A percentile compares a stretch with the other conserved stretches of the same genome.
Conservation (phyloP, 345 rosid genomes). For the Aurinia saxatilis region DNA sequence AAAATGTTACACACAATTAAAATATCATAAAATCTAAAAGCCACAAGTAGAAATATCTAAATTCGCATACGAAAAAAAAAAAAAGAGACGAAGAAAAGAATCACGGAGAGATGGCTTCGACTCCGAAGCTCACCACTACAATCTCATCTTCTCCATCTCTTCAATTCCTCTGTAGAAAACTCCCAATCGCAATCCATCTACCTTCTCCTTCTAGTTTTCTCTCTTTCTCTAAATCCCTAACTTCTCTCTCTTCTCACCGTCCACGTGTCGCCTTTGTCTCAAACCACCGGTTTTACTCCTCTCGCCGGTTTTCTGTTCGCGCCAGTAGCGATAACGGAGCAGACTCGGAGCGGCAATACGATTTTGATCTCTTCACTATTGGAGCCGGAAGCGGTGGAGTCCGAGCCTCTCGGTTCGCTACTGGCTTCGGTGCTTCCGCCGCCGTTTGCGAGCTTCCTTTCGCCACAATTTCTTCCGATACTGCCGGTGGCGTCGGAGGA, state of each 20-base stretch:
- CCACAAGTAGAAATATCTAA: background rate
- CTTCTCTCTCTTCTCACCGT: slow-evolving; percentile 16
- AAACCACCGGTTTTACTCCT: slow-evolving; percentile 17
- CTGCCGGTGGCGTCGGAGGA: slow-evolving; percentile 93
- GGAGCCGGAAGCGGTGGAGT: slow-evolving; percentile 98
- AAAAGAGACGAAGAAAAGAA: background rate
- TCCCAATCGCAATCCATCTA: slow-evolving; percentile 27
- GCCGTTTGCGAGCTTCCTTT: slow-evolving; percentile 97
- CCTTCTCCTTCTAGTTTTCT: slow-evolving; percentile 22
- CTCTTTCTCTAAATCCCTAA: slow-evolving; percentile 33
- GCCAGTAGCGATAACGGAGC: slow-evolving; percentile 59
- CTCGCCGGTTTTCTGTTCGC: slow-evolving; percentile 37
- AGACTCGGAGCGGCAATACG: slow-evolving; percentile 49
- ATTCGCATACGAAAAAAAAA: background rate
- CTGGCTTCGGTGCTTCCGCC: slow-evolving; percentile 80
- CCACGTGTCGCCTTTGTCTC: slow-evolving; percentile 19
- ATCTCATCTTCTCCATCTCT: slow-evolving; percentile 44
- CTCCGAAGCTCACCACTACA: slow-evolving; percentile 54
- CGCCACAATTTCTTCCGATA: slow-evolving; percentile 80
- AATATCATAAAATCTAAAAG: background rate
- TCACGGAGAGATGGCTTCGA: slow-evolving; percentile 36
- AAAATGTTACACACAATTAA: background rate
- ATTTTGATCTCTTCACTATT: slow-evolving; percentile 90
- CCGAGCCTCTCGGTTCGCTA: slow-evolving; percentile 88
- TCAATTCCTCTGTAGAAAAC: slow-evolving; percentile 33